A percentile compares a stretch with the other conserved stretches of the same genome.
These are phyloP conservation scores for Trichoderma koningii DNA, from an alignment of 2,329 filamentous ascomycete genomes.

Conservation along the genomic window DNA sequence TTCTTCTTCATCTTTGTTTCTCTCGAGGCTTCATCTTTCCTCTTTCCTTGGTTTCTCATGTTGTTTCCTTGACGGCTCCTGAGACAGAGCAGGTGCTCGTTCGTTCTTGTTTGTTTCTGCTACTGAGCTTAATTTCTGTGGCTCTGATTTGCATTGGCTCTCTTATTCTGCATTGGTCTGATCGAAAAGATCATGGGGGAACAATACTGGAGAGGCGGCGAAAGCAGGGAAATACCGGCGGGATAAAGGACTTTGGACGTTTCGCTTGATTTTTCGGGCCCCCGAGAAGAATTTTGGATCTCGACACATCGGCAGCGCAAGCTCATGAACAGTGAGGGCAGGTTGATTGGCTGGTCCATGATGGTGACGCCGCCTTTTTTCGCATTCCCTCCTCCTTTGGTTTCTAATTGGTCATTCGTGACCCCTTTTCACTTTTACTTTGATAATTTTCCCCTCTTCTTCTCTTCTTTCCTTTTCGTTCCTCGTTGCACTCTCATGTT, in stretches of 20 bases:
- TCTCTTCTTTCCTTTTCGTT: slow-evolving; percentile 29
- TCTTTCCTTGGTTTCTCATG: slow-evolving; percentile 35
- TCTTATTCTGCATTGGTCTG: slow-evolving; percentile 31
- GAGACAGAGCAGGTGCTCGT: slow-evolving; percentile 43
- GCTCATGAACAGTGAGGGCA: slow-evolving; percentile 49
- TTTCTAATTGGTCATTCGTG: slow-evolving; percentile 45
- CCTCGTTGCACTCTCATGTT: not conserved
- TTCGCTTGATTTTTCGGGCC: slow-evolving; percentile 35
- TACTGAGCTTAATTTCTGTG: slow-evolving; percentile 27
- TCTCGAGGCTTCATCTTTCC: not conserved
- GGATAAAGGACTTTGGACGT: slow-evolving; percentile 33
- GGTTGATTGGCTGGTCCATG: slow-evolving; percentile 55
- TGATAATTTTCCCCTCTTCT: slow-evolving; percentile 26
- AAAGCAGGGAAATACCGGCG: slow-evolving; percentile 29
- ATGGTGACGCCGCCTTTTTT: slow-evolving; percentile 39
- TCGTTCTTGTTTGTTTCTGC: slow-evolving; percentile 32
- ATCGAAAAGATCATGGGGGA: slow-evolving; percentile 32
- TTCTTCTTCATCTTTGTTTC: slow-evolving; percentile 25
- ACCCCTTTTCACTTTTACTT: slow-evolving; percentile 38
- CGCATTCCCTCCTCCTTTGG: slow-evolving; percentile 38
- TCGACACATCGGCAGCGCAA: slow-evolving; percentile 41
- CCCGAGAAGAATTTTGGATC: slow-evolving; percentile 36
- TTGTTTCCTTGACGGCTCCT: slow-evolving; percentile 40
- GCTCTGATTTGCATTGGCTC: slow-evolving; percentile 18
- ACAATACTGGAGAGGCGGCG: slow-evolving; percentile 35